Base-by-base conservation (phyloP, 2,329 filamentous ascomycete genomes). In the Rhynchosporium secalis region DNA sequence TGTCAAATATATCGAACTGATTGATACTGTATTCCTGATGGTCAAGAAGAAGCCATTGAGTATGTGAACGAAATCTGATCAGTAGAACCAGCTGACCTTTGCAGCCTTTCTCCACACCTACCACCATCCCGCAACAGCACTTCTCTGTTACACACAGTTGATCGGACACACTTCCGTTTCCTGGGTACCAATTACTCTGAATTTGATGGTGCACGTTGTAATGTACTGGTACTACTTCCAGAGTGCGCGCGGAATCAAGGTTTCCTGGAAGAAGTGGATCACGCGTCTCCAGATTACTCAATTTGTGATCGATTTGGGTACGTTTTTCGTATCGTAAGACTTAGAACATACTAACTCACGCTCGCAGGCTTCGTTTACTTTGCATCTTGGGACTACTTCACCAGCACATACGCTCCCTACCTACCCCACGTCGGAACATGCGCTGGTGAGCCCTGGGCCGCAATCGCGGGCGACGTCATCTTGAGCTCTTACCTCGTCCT, bases 181-280 rank as follows among this genome's bases (percentile, higher is more conserved):
- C 26, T 72, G 71, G 71, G 70, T 72, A 54, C 69, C 69, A 47
- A 72, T 72, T 46, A 67, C 66, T 26, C 46, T 72, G 28, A 72
- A 72, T 40, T 61, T 72, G n/a, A 63, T 60, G 9, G 71, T 72
- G 0, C 70, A 72, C 59, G 68, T 71, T 20, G 66, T 72, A 7
- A 72, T 72, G 71, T 72, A 72, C 51, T 72, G 70, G 70, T 72
- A 72, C 58, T 72, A 72, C 54, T 72, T 72, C 64, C 71, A 71
- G 54, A 68, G 64, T 36, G 70, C 71, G 26, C 69, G 70, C 33
- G 70, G 71, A 10, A 65, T 72, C 54, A 61, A 62, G 7, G 63
- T 72, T 29, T 68, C 58, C 46, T 72, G 71, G 71, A 72, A 72
- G 58, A 58, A 71, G 46, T 72, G 67, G 66, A 70, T 72, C 45